These are phyloP conservation scores for Nakaseomyces delphensis DNA, from an alignment of 1,139 yeast species.

Conservation along the genomic window DNA sequence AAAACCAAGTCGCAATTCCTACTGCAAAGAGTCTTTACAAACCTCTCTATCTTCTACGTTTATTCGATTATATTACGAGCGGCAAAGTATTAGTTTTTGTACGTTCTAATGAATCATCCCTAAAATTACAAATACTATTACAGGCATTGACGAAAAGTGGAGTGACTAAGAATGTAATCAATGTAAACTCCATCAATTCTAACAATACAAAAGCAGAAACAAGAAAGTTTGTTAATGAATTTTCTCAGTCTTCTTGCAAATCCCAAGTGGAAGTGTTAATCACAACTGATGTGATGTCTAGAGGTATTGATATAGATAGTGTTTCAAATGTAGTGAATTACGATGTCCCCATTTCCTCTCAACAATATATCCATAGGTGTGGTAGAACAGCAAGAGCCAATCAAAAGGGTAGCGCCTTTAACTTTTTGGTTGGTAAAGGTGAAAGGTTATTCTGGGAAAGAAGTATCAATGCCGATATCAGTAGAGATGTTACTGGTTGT, in stretches of 20 bases:
- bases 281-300: conserved; percentile 87
- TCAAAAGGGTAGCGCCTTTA: conserved; percentile 63
- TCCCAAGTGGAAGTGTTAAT: conserved; percentile 45
- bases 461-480: conserved; percentile 38
- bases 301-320: conserved; percentile 79
- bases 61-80: conserved; percentile 31
- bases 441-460: conserved; percentile 59
- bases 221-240: conserved; percentile 44
- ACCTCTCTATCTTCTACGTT: conserved; percentile 60
- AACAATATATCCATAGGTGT: conserved; percentile 90
- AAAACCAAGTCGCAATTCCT: conserved; percentile 43
- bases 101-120: conserved; percentile 78
- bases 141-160: conserved; percentile 29
- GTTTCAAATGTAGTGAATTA: conserved; percentile 77
- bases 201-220: conserved; percentile 44
- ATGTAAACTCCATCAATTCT: conserved; percentile 37
- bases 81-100: conserved; percentile 53
- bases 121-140: conserved; percentile 60
- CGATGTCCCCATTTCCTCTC: conserved; percentile 78
- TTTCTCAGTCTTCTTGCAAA: conserved; percentile 31
- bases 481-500: conserved; percentile 27
- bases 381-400: conserved; percentile 97
- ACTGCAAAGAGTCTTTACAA: conserved; percentile 54
- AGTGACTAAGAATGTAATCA: neutral
- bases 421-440: conserved; percentile 62